These are phyloP conservation scores for Prunus mira DNA, from an alignment of 306 rosid genomes.

Conservation along the genomic window DNA sequence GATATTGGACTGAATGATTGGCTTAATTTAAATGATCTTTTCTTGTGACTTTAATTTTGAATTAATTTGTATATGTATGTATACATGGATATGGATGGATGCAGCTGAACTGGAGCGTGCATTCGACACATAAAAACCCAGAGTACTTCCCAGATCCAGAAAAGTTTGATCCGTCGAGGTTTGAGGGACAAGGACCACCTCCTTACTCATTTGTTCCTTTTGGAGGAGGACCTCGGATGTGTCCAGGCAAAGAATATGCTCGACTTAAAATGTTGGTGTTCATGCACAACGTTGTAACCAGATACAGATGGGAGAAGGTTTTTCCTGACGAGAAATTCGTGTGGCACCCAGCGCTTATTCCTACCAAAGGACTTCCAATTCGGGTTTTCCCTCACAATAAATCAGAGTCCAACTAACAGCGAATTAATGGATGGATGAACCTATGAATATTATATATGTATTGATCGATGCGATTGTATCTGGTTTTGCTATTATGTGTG, in stretches of 20 bases:
- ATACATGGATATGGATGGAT: not conserved
- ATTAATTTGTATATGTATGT: not conserved
- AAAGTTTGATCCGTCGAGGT: constrained; percentile 21
- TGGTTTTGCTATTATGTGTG: too few relatives aligned
- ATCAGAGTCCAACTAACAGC: too few relatives aligned
- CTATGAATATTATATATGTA: too few relatives aligned
- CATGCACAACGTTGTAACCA: constrained; percentile 23
- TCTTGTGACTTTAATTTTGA: not conserved
- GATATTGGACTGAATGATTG: too few relatives aligned
- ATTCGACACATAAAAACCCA: constrained; percentile 13
- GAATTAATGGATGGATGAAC: too few relatives aligned
- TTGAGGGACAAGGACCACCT: constrained; percentile 22
- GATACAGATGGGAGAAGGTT: constrained; percentile 12
- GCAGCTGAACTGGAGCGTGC: constrained; percentile 17
- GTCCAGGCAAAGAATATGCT: constrained; percentile 23
- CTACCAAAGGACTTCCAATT: constrained; percentile 2
- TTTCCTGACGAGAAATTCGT: not conserved
- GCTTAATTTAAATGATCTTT: too few relatives aligned
- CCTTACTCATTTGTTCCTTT: constrained; percentile 23
- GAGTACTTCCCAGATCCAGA: constrained; percentile 21
- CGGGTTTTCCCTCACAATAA: not conserved
- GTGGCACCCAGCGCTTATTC: constrained; percentile 1
- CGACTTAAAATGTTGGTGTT: constrained; percentile 7
- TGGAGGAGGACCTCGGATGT: constrained; percentile 28
- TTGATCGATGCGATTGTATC: too few relatives aligned